Base-by-base conservation (phyloP, 1,139 yeast genomes). In the Zygosaccharomyces pseudobailii region DNA sequence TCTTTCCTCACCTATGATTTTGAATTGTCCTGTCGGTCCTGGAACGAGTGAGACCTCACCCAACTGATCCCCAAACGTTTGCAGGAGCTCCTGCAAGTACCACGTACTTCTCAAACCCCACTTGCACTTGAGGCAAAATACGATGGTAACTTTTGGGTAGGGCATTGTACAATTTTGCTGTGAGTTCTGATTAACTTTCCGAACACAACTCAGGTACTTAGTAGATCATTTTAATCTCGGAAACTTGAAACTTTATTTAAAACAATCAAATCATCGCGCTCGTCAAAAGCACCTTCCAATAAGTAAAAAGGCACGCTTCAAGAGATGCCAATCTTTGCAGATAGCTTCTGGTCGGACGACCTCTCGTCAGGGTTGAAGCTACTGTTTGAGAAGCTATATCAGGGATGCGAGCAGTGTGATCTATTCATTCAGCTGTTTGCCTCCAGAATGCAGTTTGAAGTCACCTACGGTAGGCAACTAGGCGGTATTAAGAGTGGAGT, bases 311-410 rank as follows among this genome's bases (percentile, higher is more conserved):
- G 20, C 19, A 34, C n/a, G 7, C 10, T 10, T 25, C 6, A 9
- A 17, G 4, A 33, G 31, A 74, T 74, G 79, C 72, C 77, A 21
- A 79, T 87, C 36, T 85, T 86, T 69, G 80, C 87, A 3, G 88
- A 84, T 58, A 80, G 82, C 58, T 86, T 86, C 66, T 86, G 95
- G 95, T 74, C 89, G 10, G 73, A 72, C 37, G 90, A 84, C 61
- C 81, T 83, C 62, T 70, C 73, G 22, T 71, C 73, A n/a, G 82
- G 80, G 56, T 53, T 57, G 61, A 58, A 50, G 10, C 51, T 53
- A 8, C 72, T 88, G 19, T 87, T 87, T 61, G 77, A 73, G 36
- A 84, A 84, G 63, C 73, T 88, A 38, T 73, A 76, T 50, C 85
- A 82, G 56, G 95, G 95, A 0, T 74, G 86, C 47, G 75, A 71